Conservation (phyloP, 2,329 filamentous ascomycete species). For the Colletotrichum noveboracense region DNA sequence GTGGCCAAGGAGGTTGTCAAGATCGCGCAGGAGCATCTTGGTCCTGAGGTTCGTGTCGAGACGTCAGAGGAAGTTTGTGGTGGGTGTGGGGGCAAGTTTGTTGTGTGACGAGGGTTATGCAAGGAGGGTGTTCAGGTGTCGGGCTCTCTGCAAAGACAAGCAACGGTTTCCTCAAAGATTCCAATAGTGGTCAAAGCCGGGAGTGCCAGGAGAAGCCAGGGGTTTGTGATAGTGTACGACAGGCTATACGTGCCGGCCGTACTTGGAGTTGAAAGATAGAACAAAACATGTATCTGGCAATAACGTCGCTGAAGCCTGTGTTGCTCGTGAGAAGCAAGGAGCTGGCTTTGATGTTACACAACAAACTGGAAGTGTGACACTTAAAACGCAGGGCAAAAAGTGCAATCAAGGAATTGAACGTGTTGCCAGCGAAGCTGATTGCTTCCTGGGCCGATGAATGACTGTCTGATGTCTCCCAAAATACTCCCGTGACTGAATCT, state of each 20-base stretch:
- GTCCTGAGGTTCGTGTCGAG: constrained; percentile 31
- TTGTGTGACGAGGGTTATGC: constrained; percentile 29
- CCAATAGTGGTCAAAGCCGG: not conserved
- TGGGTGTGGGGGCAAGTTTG: constrained; percentile 47
- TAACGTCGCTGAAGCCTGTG: too few relatives aligned
- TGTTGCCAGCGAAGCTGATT: fast-evolving
- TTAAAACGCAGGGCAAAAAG: not conserved
- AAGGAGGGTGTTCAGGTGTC: too few relatives aligned
- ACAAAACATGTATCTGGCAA: too few relatives aligned
- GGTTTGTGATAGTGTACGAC: too few relatives aligned
- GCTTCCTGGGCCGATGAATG: fast-evolving
- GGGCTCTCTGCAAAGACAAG: too few relatives aligned
- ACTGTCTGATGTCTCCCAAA: not conserved
- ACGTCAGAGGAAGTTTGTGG: constrained; percentile 41
- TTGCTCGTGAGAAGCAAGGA: too few relatives aligned
- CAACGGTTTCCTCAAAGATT: too few relatives aligned
- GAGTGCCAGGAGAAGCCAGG: too few relatives aligned
- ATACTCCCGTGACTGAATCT: not conserved
- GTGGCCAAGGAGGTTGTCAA: constrained; percentile 45
- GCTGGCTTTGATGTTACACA: too few relatives aligned
- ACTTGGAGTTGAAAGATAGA: too few relatives aligned
- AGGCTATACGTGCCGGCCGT: too few relatives aligned
- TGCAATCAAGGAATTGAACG: not conserved
- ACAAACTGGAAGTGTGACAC: fast-evolving
- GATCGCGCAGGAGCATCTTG: constrained; percentile 35